Percentiles rank a stretch among this genome's conserved stretches.
Evolutionary conservation across 192 early-diverging fungal genomes (phyloP).

Genomic region (Podila epicladia): DNA sequence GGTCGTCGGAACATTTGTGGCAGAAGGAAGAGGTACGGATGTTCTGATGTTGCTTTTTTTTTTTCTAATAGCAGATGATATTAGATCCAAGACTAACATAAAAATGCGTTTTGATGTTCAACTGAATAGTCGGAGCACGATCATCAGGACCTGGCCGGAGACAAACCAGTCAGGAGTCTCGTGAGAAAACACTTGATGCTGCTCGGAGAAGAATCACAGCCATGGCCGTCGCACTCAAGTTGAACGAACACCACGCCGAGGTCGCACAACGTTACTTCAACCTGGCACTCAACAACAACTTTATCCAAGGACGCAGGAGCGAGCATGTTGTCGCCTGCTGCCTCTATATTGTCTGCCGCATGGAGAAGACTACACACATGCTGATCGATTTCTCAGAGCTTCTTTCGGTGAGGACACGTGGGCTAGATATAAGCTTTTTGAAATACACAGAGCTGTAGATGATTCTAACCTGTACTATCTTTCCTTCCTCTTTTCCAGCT

Average conservation of each 20-base stretch:
- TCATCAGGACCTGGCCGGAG: conserved; percentile 55
- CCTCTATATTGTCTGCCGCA: conserved; percentile 90
- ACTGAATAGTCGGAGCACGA: conserved; percentile 50
- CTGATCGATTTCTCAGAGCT: conserved; percentile 96
- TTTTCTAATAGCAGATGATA: background rate
- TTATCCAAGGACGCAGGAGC: conserved; percentile 85
- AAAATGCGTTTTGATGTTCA: background rate
- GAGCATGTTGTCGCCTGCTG: conserved; percentile 86
- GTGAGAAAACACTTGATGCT: conserved; percentile 73
- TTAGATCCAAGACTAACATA: background rate
- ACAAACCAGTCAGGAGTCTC: conserved; percentile 65
- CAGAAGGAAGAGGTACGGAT: conserved; percentile 65
- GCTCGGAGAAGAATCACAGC: conserved; percentile 78
- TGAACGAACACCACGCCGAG: conserved; percentile 82
- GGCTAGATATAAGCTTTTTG: background rate
- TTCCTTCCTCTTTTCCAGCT: conserved; percentile 40
- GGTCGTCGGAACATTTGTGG: conserved; percentile 78
- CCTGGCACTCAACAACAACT: conserved; percentile 80
- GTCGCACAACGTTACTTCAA: conserved; percentile 88
- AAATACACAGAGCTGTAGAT: background rate
- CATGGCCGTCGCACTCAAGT: conserved; percentile 75
- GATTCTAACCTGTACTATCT: background rate
- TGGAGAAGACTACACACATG: conserved; percentile 89
- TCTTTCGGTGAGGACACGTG: conserved; percentile 61
- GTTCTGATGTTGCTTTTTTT: background rate